Evolutionary conservation across 495 filamentous ascomycete species (phyloP).

Genomic region (Margaritispora aquatica): DNA sequence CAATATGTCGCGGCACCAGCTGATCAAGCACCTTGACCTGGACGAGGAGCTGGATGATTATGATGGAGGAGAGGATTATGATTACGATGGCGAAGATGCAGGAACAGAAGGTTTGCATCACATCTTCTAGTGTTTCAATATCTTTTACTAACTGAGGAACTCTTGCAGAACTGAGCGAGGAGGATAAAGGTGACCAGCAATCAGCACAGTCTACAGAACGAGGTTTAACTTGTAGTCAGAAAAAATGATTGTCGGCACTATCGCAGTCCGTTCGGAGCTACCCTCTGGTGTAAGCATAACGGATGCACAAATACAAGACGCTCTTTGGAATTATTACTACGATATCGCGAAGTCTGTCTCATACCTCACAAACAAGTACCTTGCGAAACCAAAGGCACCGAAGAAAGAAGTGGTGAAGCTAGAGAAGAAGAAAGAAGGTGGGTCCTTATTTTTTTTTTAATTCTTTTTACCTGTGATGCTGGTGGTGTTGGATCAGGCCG

Average conservation of each 20-base stretch:
- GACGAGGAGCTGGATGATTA: conserved; percentile 56
- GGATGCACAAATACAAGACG: conserved; percentile 73
- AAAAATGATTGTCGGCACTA: conserved; percentile 50
- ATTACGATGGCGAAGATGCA: conserved; percentile 26
- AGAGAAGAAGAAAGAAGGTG: conserved; percentile 26
- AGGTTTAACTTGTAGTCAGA: no score
- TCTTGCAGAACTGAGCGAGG: conserved; percentile 45
- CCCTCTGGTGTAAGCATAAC: conserved; percentile 49
- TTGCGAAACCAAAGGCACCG: conserved; percentile 35
- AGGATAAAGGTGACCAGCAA: conserved; percentile 46
- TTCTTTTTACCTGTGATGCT: conserved; percentile 7
- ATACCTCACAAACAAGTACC: conserved; percentile 62
- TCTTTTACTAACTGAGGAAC: background rate
- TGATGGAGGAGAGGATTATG: conserved; percentile 43
- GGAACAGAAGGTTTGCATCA: conserved; percentile 5
- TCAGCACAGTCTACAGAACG: background rate
- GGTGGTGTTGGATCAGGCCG: background rate
- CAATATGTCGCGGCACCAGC: conserved; percentile 58
- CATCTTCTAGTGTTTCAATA: background rate
- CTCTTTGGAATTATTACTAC: conserved; percentile 94
- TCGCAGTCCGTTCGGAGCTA: conserved; percentile 47
- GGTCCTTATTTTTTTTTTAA: no score
- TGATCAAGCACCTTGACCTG: conserved; percentile 53
- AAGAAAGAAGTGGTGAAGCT: conserved; percentile 36
- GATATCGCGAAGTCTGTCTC: conserved; percentile 78